Percentiles rank a stretch among this genome's conserved stretches.
These are phyloP conservation scores for Starmerella davenportii DNA, from an alignment of 805 yeast species.

Conservation along the genomic window DNA sequence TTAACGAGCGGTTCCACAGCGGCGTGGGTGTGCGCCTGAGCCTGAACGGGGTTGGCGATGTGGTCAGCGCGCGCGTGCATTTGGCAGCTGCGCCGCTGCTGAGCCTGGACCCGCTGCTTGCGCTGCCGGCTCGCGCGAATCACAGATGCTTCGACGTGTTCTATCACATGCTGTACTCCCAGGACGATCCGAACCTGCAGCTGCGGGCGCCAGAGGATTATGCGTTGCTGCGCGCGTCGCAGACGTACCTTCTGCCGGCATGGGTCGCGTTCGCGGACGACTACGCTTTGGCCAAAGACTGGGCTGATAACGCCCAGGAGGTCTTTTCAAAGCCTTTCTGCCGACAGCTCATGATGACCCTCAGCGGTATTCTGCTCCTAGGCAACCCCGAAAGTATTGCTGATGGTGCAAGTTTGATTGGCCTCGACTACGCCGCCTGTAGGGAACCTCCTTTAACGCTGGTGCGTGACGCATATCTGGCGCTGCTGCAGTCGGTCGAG, in stretches of 20 bases:
- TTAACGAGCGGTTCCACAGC: slow-evolving; percentile 22
- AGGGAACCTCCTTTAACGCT: slow-evolving; percentile 19
- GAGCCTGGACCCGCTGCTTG: slow-evolving; percentile 20
- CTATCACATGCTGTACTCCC: slow-evolving; percentile 23
- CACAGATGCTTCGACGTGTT: slow-evolving; percentile 24
- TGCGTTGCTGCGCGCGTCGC: slow-evolving; percentile 18
- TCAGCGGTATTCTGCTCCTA: slow-evolving; percentile 26
- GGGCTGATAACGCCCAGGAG: slow-evolving; percentile 24
- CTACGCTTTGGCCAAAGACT: slow-evolving; percentile 25
- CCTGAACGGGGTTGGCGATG: slow-evolving; percentile 20
- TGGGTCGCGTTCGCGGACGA: slow-evolving; percentile 26
- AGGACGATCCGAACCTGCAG: slow-evolving; percentile 13
- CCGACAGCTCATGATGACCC: slow-evolving; percentile 21
- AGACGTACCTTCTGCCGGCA: slow-evolving; percentile 21
- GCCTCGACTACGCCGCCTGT: slow-evolving; percentile 21
- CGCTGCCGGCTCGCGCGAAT: slow-evolving; percentile 15
- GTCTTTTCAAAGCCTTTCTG: slow-evolving; percentile 23
- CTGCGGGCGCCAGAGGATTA: slow-evolving; percentile 18
- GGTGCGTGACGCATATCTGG: slow-evolving; percentile 21
- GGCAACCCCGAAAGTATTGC: slow-evolving; percentile 20
- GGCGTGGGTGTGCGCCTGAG: slow-evolving; percentile 22
- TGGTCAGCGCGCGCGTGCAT: slow-evolving; percentile 20
- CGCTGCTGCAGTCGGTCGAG: slow-evolving; percentile 22
- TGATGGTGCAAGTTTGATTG: slow-evolving; percentile 27
- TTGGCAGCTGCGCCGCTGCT: slow-evolving; percentile 20